Evolutionary conservation across 163 green algal species (phyloP), one percentile per base, ranked within the genome.

Genomic region (Chlamydomonas reinhardtii): DNA sequence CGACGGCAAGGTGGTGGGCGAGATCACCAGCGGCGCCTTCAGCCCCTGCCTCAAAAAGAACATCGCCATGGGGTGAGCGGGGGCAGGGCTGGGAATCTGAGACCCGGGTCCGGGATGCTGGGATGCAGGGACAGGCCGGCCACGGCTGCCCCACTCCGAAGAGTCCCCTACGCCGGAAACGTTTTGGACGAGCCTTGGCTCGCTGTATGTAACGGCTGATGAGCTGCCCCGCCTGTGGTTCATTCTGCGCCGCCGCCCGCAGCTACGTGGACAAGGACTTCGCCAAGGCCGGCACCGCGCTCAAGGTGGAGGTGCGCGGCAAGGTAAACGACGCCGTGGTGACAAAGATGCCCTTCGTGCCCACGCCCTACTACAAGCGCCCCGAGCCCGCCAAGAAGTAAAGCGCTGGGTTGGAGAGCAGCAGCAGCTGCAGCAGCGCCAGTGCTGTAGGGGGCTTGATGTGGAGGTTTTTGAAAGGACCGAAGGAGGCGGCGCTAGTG

Each of bases 261-360:
- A 95, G 92, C 1, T 99, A 99, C 81, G 96, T 99, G 24, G 88
- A 97, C 35, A 99, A 98, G 93, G 91, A 90, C 6, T 88, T 94
- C 64, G 94, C 92, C 91, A 99, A 99, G 94, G 93, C 95, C 0
- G 98, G 97, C 76, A 99, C 97, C 0, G 81, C 96, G 88, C 87
- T 99, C 35, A 98, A 99, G 90, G 93, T 99, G 73, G 92, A 95
- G 54, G 97, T 99, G 73, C 94, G 98, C 29, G 96, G 96, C 62
- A 98, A 97, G 93, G 39, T 87, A 5, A 98, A 97, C 84, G 86
- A 97, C 35, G 97, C 95, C 0, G 88, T 89, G 0, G 95, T 99
- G 4, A 97, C 97, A 65, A 99, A 99, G 94, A 99, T 99, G 98
- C 98, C 98, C 17, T 99, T 99, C 79, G 97, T 99, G 35, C 94